Conservation (phyloP, 129 eudicot species). For the Silybum marianum region DNA sequence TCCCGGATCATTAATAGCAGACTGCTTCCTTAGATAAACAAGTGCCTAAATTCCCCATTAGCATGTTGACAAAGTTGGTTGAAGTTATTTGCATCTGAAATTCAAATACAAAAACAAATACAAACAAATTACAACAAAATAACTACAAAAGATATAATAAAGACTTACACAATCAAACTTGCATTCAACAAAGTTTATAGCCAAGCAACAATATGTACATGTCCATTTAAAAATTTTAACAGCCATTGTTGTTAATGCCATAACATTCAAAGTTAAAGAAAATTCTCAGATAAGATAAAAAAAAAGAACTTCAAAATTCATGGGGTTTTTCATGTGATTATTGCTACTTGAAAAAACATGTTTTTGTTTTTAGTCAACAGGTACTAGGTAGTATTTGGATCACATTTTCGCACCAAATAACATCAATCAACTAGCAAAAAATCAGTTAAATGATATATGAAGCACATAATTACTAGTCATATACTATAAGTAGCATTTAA, state of each 20-base stretch:
- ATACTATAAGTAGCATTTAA: not conserved
- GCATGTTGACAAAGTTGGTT: conserved; percentile 82
- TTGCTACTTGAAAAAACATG: too few species aligned
- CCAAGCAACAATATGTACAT: not conserved
- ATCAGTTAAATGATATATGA: not conserved
- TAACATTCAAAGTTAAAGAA: not conserved
- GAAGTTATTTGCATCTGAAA: conserved; percentile 60
- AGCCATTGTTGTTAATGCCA: not conserved
- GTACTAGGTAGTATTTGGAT: not conserved
- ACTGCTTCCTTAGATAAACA: conserved; percentile 55
- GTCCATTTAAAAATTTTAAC: not conserved
- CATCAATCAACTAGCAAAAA: not conserved
- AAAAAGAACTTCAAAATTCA: too few species aligned
- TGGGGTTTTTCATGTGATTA: too few species aligned
- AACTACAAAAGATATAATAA: not conserved
- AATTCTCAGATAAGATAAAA: too few species aligned
- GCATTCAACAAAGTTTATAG: not conserved
- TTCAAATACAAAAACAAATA: conserved; percentile 15
- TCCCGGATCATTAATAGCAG: not conserved
- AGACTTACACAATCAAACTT: too few species aligned
- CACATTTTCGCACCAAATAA: not conserved
- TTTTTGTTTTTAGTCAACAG: not conserved
- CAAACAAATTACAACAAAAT: not conserved
- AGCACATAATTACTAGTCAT: not conserved
- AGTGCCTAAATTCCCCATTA: conserved; percentile 78